phyloP scores from a whole-genome alignment of 2,329 filamentous ascomycete species.

The Sarocladium brachiariae region DNA sequence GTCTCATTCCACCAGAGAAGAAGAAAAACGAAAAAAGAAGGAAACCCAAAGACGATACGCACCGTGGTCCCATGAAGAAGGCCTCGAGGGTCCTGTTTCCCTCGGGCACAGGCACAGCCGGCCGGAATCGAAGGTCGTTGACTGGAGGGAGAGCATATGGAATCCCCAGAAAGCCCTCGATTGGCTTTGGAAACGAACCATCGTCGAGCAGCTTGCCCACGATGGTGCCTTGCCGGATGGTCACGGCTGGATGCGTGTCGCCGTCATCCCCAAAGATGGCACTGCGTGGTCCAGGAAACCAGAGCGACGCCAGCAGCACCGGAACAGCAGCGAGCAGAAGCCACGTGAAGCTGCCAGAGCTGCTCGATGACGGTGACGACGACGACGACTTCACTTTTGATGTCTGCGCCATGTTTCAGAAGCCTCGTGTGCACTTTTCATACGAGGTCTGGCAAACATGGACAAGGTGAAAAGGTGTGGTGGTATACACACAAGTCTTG shows the following conservation, averaged over 20 bases:
- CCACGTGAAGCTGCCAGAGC: constrained; percentile 3
- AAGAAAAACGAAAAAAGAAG: not conserved
- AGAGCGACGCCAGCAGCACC: constrained; percentile 14
- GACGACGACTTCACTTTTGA: not conserved
- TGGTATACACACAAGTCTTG: too few species aligned
- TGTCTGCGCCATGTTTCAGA: not conserved
- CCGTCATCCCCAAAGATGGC: constrained; percentile 3
- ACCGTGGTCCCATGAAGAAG: constrained; percentile 18
- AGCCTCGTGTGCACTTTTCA: not conserved
- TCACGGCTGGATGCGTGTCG: constrained; percentile 15
- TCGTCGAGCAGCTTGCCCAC: constrained; percentile 24
- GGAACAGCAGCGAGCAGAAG: constrained; percentile 13
- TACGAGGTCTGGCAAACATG: too few species aligned
- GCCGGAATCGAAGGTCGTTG: constrained; percentile 34
- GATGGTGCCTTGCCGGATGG: constrained; percentile 23
- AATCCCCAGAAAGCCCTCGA: constrained; percentile 38
- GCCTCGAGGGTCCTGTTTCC: constrained; percentile 21
- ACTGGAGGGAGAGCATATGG: constrained; percentile 39
- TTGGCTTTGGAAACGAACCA: constrained; percentile 21
- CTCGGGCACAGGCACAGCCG: constrained; percentile 22
- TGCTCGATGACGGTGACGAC: not conserved
- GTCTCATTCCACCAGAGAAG: not conserved
- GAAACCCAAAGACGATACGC: not conserved
- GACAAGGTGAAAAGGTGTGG: too few species aligned
- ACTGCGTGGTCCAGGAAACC: constrained; percentile 13